Base-by-base conservation (phyloP, 768 basidiomycete genomes). In the Crassisporium funariophilum region DNA sequence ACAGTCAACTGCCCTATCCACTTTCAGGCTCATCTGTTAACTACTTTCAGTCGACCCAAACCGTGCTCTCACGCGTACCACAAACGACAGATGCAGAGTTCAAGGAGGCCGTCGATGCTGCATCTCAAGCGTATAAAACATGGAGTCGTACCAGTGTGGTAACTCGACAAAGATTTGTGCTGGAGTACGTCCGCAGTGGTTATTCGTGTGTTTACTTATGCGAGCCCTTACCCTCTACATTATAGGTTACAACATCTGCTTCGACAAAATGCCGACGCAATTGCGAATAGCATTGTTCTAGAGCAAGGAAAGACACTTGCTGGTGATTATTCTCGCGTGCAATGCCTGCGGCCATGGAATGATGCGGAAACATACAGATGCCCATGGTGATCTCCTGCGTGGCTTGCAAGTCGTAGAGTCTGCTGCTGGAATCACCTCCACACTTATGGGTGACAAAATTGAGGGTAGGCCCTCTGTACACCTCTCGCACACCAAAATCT, bases 281-380 rank as follows among this genome's bases (percentile, higher is more conserved):
- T 99, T 44, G 95, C 94, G 1, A 77, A 74, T 34, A 92, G 86
- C 56, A 98, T 98, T 45, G 92, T 95, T 19, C 70, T 98, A 16
- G 95, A 98, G 64, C 95, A 98, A 68, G 95, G 95, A 12, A 98
- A 98, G 72, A 99, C 95, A 0, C 68, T 90, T 34, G 82, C 88
- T 53, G 88, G 88, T 88, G 55, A 11, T 12, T 68, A 51, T 21
- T n/a, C 35, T 21, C 40, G 21, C 46, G 23, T 29, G 25, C 11
- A 24, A 9, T 34, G 34, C 17, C 23, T 35, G 33, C 16, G 29
- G 22, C 23, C 42, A 29, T n/a, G 35, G 19, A 35, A 38, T 36
- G 36, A 27, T 8, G 25, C 40, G 20, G 27, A 44, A 25, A 39
- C 31, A 31, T 34, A 23, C 53, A 88, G 95, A 99, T 69, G 95